phyloP scores from a whole-genome alignment of 495 filamentous ascomycete species.

The Opeltia flavorubescens region DNA sequence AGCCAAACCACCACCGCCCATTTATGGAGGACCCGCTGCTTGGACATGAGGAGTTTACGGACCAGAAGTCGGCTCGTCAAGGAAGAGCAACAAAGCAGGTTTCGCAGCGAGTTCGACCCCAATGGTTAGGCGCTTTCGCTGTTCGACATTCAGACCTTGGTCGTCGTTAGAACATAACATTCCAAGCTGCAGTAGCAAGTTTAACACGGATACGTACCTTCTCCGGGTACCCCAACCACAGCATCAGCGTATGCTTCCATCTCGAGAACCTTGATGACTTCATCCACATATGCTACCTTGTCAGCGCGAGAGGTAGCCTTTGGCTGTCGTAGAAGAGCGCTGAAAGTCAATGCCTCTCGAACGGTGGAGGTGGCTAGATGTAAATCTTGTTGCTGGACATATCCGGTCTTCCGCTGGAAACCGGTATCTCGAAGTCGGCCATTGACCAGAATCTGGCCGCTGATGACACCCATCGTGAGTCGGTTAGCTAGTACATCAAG shows the following conservation, averaged over 20 bases:
- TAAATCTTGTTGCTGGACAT: constrained; percentile 92
- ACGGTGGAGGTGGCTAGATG: constrained; percentile 79
- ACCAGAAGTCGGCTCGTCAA: constrained; percentile 91
- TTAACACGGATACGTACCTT: too few relatives aligned
- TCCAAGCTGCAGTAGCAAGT: too few relatives aligned
- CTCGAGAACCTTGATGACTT: constrained; percentile 77
- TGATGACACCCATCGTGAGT: constrained; percentile 75
- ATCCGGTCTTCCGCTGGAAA: constrained; percentile 89
- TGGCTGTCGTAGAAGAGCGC: constrained; percentile 73
- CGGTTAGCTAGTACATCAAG: constrained; percentile 48
- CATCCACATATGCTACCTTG: constrained; percentile 77
- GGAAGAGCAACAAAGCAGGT: constrained; percentile 76
- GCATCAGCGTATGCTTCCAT: constrained; percentile 85
- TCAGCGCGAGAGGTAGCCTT: constrained; percentile 51
- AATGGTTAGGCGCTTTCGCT: constrained; percentile 82
- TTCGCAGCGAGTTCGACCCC: constrained; percentile 90
- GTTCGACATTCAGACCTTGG: constrained; percentile 91
- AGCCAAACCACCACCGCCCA: too few relatives aligned
- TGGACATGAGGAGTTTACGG: too few relatives aligned
- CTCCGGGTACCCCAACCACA: constrained; percentile 72
- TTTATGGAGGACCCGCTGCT: too few relatives aligned
- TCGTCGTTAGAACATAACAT: too few relatives aligned
- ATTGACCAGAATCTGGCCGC: constrained; percentile 78
- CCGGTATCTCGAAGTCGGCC: constrained; percentile 59
- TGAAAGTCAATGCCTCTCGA: constrained; percentile 68